A percentile compares a stretch with the other conserved stretches of the same genome.
Evolutionary conservation across 805 yeast genomes (phyloP).

Genomic region (Cyberlindnera veronae): DNA sequence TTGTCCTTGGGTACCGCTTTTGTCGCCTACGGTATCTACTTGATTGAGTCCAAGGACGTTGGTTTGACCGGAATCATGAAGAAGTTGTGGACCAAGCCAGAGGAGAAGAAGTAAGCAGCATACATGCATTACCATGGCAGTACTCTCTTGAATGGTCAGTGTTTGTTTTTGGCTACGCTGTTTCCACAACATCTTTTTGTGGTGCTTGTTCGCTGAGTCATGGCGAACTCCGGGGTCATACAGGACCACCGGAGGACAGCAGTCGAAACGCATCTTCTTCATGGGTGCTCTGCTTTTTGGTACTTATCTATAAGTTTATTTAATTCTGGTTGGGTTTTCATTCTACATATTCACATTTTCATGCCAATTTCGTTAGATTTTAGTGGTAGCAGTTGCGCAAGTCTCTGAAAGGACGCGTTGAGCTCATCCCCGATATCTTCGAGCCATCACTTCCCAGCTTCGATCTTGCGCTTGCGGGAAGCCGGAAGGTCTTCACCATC

Average conservation of each 20-base stretch:
- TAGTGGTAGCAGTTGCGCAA: no score
- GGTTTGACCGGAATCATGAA: constrained; percentile 53
- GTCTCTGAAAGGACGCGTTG: no score
- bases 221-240: no score
- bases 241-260: no score
- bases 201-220: no score
- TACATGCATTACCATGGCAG: neutral
- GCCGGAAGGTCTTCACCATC: neutral
- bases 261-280: no score
- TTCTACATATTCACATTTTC: constrained; percentile 7
- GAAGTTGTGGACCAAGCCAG: constrained; percentile 51
- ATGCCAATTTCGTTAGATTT: no score
- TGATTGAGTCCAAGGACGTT: constrained; percentile 60
- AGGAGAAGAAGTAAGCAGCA: constrained; percentile 17
- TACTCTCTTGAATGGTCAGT: no score
- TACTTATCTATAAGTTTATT: constrained; percentile 1
- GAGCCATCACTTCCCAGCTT: neutral
- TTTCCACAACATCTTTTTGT: no score
- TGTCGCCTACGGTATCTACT: constrained; percentile 68
- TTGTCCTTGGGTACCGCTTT: constrained; percentile 61
- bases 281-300: neutral
- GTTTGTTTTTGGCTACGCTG: no score
- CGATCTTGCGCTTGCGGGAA: constrained; percentile 12
- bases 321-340: constrained; percentile 8
- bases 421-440: neutral